These are phyloP conservation scores for Metschnikowia peoriensis DNA, from an alignment of 805 yeast species.

Conservation along the genomic window DNA sequence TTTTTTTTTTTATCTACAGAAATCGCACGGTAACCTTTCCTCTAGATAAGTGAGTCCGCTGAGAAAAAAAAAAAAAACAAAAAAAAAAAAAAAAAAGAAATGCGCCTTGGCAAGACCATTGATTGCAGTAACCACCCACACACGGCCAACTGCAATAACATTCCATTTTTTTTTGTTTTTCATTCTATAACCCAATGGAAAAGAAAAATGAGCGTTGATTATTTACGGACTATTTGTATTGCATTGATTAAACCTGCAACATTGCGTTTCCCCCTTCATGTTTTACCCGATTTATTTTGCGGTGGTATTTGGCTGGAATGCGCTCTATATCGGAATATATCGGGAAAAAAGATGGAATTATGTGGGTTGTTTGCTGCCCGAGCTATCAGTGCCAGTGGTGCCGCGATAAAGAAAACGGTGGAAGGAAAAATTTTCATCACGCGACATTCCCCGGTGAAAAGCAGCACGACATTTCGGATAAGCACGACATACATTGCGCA, in stretches of 20 bases:
- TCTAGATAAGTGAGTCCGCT: constrained; percentile 10
- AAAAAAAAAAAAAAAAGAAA: constrained; percentile 1
- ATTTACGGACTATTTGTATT: too few species aligned
- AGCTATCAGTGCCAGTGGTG: constrained; percentile 5
- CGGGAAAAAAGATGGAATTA: not conserved
- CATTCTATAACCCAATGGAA: too few species aligned
- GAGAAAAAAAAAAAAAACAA: not conserved
- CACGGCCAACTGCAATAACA: not conserved
- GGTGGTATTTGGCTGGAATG: not conserved
- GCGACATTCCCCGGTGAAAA: not conserved
- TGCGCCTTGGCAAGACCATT: not conserved
- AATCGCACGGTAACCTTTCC: constrained; percentile 8
- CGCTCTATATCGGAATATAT: not conserved
- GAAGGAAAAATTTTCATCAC: constrained; percentile 9
- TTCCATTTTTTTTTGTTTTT: not conserved
- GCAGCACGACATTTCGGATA: constrained; percentile 7
- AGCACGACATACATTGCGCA: constrained; percentile 4
- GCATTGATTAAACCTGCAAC: too few species aligned
- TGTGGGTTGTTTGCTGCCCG: not conserved
- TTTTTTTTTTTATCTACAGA: constrained; percentile 9
- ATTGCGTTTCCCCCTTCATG: not conserved
- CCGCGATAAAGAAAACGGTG: constrained; percentile 10
- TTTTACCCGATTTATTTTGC: not conserved
- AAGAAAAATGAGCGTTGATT: too few species aligned
- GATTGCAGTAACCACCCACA: not conserved